Evolutionary conservation across 495 filamentous ascomycete species (phyloP).

Genomic region (Amphirosellinia nigrospora): DNA sequence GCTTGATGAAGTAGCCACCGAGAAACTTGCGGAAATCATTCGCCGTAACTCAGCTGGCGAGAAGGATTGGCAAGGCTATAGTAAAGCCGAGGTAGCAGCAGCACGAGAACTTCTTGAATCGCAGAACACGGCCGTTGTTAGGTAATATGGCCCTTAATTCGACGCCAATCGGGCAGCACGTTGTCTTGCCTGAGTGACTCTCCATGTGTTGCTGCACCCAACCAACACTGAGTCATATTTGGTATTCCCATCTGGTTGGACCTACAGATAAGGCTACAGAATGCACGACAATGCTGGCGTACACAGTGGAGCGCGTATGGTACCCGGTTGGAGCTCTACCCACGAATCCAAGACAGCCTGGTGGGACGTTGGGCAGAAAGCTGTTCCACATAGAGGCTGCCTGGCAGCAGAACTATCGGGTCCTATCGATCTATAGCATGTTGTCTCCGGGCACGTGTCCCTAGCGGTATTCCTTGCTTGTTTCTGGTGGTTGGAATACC

Average conservation of each 20-base stretch:
- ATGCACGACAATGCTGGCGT: conserved; percentile 22
- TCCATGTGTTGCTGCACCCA: conserved; percentile 9
- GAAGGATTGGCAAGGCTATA: conserved; percentile 73
- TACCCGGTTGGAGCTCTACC: conserved; percentile 1
- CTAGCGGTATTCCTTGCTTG: conserved; percentile 31
- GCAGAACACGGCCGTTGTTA: conserved; percentile 36
- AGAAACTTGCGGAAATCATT: conserved; percentile 78
- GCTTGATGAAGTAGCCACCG: conserved; percentile 74
- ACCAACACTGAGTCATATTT: conserved; percentile 18
- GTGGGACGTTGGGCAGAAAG: conserved; percentile 41
- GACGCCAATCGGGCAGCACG: background rate
- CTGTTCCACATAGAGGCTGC: conserved; percentile 32
- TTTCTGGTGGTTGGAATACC: conserved; percentile 7
- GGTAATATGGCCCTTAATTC: conserved; percentile 34
- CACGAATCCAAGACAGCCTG: conserved; percentile 24
- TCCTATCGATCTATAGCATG: conserved; percentile 25
- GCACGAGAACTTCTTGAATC: conserved; percentile 73
- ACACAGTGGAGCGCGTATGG: conserved; percentile 15
- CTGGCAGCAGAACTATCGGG: conserved; percentile 13
- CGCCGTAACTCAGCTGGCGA: conserved; percentile 63
- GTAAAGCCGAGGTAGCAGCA: conserved; percentile 75
- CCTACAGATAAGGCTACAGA: conserved; percentile 24
- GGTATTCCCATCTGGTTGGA: conserved; percentile 9
- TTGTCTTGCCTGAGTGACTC: conserved; percentile 6
- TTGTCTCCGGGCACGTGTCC: conserved; percentile 38